phyloP scores from a whole-genome alignment of 1,284 basidiomycete species.

The Apiotrichum porosum region DNA sequence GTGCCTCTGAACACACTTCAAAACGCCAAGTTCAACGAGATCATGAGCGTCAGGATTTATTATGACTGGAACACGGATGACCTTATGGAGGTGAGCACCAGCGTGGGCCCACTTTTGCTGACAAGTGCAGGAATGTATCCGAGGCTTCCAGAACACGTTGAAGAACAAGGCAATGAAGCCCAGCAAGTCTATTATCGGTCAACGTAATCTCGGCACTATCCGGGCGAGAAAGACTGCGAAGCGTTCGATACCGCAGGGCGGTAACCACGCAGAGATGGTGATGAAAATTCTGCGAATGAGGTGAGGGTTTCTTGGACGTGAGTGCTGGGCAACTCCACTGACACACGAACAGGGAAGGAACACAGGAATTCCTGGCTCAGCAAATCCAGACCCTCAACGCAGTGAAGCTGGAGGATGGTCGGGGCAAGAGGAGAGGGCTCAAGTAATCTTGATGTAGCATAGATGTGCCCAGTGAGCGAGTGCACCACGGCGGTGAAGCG shows the following conservation, averaged over 20 bases:
- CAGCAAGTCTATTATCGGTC: conserved; percentile 82
- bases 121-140: conserved; percentile 68
- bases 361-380: conserved; percentile 82
- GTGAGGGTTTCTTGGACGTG: conserved; percentile 51
- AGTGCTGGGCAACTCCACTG: too few species aligned
- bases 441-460: conserved; percentile 4
- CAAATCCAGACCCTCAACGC: conserved; percentile 55
- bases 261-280: conserved; percentile 74
- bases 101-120: conserved; percentile 1
- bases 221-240: conserved; percentile 91
- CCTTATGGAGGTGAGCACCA: conserved; percentile 64
- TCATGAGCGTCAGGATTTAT: conserved; percentile 81
- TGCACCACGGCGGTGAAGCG: too few species aligned
- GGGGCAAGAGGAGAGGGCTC: neutral
- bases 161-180: conserved; percentile 71
- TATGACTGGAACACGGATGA: conserved; percentile 93
- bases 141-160: conserved; percentile 68
- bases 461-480: too few species aligned
- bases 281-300: conserved; percentile 89
- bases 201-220: conserved; percentile 88
- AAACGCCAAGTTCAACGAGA: conserved; percentile 91
- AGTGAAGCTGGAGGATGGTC: conserved; percentile 25
- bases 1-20: conserved; percentile 82
- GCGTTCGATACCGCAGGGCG: conserved; percentile 61
- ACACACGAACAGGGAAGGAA: conserved; percentile 59